phyloP scores from a whole-genome alignment of 768 basidiomycete species.

The Lepiota venenata region DNA sequence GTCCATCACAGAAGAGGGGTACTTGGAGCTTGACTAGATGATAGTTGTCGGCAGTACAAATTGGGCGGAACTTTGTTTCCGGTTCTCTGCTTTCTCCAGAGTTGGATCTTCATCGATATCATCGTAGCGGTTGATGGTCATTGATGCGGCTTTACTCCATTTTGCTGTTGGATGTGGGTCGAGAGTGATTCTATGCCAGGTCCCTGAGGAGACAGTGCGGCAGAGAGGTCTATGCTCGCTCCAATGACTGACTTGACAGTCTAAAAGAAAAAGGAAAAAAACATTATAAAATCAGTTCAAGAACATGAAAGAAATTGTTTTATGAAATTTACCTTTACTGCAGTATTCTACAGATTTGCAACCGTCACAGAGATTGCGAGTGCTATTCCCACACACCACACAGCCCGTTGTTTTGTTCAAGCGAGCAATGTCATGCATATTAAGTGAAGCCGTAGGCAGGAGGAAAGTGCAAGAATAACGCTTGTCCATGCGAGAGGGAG shows the following conservation, averaged over 20 bases:
- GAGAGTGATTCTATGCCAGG: constrained; percentile 30
- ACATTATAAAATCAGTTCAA: not conserved
- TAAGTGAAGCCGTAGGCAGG: constrained; percentile 33
- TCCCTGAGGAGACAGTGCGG: constrained; percentile 33
- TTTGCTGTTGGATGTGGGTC: constrained; percentile 5
- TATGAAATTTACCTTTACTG: constrained; percentile 26
- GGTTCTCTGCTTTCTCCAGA: not conserved
- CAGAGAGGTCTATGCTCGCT: constrained; percentile 32
- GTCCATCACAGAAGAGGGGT: constrained; percentile 13
- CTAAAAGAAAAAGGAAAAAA: constrained; percentile 23
- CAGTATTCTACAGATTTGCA: constrained; percentile 36
- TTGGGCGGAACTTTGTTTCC: constrained; percentile 21
- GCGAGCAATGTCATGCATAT: constrained; percentile 31
- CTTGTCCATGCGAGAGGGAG: not conserved
- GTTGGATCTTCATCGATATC: constrained; percentile 9
- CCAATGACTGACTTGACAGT: constrained; percentile 41
- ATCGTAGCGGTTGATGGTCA: constrained; percentile 22
- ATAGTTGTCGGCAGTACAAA: constrained; percentile 27
- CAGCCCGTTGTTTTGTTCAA: constrained; percentile 32
- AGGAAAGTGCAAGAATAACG: constrained; percentile 22
- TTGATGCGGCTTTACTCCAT: not conserved
- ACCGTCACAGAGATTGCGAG: constrained; percentile 27
- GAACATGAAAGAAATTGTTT: not conserved
- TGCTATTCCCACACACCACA: constrained; percentile 33
- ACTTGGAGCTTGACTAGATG: constrained; percentile 40